Evolutionary conservation across 345 rosid species (phyloP).

Genomic region (Euphorbia peplus): DNA sequence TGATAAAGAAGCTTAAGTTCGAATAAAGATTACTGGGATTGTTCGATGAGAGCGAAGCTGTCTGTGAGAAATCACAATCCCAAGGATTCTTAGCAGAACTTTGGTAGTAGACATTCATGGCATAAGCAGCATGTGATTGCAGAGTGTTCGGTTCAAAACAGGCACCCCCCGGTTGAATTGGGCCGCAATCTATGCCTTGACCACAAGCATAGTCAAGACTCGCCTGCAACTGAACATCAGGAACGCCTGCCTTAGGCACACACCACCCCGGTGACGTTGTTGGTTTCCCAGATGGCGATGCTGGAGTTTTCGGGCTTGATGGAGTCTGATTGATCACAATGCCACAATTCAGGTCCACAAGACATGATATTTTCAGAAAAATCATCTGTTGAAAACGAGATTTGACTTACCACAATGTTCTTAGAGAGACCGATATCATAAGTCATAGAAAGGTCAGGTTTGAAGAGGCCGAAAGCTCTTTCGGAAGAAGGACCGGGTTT

Average conservation of each 20-base stretch:
- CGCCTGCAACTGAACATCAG: slow-evolving; percentile 58
- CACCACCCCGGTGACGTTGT: slow-evolving; percentile 47
- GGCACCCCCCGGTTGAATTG: slow-evolving; percentile 78
- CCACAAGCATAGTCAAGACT: slow-evolving; percentile 82
- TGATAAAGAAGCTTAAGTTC: slow-evolving; percentile 3
- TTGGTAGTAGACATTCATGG: slow-evolving; percentile 84
- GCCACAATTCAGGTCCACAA: not conserved
- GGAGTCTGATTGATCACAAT: slow-evolving; percentile 9
- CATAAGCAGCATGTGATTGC: slow-evolving; percentile 75
- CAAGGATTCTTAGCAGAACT: slow-evolving; percentile 37
- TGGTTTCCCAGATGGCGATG: slow-evolving; percentile 14
- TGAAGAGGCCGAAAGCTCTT: slow-evolving; percentile 76
- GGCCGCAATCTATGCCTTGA: slow-evolving; percentile 63
- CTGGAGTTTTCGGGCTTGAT: slow-evolving; percentile 18
- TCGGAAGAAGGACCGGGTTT: slow-evolving; percentile 81
- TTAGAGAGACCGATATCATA: slow-evolving; percentile 73
- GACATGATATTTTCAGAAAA: not conserved
- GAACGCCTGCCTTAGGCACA: slow-evolving; percentile 47
- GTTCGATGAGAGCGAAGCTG: slow-evolving; percentile 52
- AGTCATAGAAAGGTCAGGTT: slow-evolving; percentile 58
- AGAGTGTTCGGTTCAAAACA: slow-evolving; percentile 76
- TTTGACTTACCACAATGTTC: slow-evolving; percentile 57
- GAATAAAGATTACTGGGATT: slow-evolving; percentile 61
- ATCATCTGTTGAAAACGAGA: not conserved
- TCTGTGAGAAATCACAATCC: slow-evolving; percentile 81